phyloP scores from a whole-genome alignment of 2,329 filamentous ascomycete genomes.

The Cladorrhinum sp. region DNA sequence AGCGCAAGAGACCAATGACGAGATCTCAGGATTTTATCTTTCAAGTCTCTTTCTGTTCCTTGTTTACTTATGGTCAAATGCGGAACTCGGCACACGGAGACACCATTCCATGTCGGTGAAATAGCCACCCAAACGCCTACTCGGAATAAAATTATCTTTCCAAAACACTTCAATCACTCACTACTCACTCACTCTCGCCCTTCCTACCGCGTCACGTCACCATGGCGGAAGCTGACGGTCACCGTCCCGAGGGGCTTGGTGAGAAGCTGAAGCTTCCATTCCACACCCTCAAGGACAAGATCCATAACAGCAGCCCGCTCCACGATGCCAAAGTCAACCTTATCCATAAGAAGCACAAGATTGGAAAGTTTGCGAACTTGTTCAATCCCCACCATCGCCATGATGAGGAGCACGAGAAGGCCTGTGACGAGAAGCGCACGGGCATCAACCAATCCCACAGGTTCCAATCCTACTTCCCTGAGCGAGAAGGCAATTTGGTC shows the following conservation, averaged over 20 bases:
- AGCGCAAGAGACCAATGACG: neutral
- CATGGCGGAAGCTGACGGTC: conserved; percentile 1
- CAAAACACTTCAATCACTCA: no score
- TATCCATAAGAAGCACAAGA: conserved; percentile 58
- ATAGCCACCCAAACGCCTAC: neutral
- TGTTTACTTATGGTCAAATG: neutral
- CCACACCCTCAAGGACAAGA: conserved; percentile 48
- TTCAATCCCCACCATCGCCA: conserved; percentile 89
- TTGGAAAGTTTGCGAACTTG: conserved; percentile 62
- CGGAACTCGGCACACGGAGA: neutral
- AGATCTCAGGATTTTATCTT: neutral
- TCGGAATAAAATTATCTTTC: neutral
- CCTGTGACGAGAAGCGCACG: conserved; percentile 75
- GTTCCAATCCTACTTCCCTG: conserved; percentile 87
- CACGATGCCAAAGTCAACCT: conserved; percentile 56
- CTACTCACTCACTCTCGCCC: no score
- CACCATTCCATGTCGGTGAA: neutral
- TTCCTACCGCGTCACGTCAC: neutral
- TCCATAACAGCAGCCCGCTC: conserved; percentile 48
- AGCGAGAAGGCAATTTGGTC: conserved; percentile 77
- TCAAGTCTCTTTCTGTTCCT: neutral
- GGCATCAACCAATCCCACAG: conserved; percentile 71
- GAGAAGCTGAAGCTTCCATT: conserved; percentile 51
- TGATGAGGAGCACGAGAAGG: conserved; percentile 86
- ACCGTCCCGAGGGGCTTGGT: conserved; percentile 34